These are phyloP conservation scores for Hapsidospora chrysogenum DNA, from an alignment of 495 filamentous ascomycete genomes.

Conservation along the genomic window DNA sequence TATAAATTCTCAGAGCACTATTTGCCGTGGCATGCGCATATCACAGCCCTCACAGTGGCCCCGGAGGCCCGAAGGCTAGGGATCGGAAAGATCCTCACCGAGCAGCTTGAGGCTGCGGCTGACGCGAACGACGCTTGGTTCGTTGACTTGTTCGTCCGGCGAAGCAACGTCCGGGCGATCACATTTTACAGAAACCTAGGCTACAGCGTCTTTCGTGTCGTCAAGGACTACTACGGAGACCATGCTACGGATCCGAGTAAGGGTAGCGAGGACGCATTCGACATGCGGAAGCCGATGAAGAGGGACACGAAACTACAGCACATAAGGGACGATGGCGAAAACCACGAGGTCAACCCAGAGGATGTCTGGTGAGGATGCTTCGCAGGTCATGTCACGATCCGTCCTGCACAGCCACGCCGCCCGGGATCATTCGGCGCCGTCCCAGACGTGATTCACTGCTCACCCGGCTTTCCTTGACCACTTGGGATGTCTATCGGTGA, in stretches of 20 bases:
- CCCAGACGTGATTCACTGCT: too few species aligned
- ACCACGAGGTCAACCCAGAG: constrained; percentile 59
- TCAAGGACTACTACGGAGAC: constrained; percentile 70
- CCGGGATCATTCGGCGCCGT: too few species aligned
- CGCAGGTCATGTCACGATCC: too few species aligned
- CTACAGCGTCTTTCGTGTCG: constrained; percentile 70
- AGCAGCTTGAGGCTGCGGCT: constrained; percentile 62
- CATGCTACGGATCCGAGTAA: constrained; percentile 52
- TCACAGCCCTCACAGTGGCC: constrained; percentile 87
- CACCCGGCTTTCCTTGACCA: too few species aligned
- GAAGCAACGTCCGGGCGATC: constrained; percentile 73
- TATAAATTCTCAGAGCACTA: constrained; percentile 63
- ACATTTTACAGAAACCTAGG: constrained; percentile 82
- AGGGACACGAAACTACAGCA: constrained; percentile 65
- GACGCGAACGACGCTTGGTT: constrained; percentile 82
- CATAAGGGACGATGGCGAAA: constrained; percentile 68
- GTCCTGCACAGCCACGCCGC: too few species aligned
- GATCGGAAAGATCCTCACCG: constrained; percentile 62
- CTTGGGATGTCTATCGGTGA: too few species aligned
- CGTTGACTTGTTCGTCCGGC: constrained; percentile 83
- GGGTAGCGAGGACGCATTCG: constrained; percentile 67
- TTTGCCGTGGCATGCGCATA: constrained; percentile 94
- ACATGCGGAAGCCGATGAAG: constrained; percentile 88
- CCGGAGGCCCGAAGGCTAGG: constrained; percentile 73
- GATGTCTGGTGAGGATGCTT: constrained; percentile 85